Evolutionary conservation across 1,139 yeast genomes (phyloP), one percentile per base, ranked within the genome.

Genomic region (Nakaseomyces kungkrabaensis): DNA sequence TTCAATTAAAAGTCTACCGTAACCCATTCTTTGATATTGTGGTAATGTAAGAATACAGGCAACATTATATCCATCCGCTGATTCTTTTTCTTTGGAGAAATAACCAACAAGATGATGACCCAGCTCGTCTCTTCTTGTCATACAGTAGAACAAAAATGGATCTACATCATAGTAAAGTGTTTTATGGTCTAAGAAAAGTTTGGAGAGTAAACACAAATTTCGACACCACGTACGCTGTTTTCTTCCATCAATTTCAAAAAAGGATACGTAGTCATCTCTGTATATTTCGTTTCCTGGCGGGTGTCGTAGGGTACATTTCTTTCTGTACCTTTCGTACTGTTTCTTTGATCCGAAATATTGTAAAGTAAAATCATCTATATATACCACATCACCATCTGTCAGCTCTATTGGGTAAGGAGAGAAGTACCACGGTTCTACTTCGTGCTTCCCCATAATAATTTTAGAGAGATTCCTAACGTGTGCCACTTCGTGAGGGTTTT

Each of bases 211-310:
- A 73, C 97, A 92, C 54, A 94, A 73, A 65, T 92, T 94, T 57
- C 98, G 79, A 68, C 98, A 92, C 97, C 97, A 92, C 0, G 96
- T 85, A 52, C 97, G 73, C 68, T 92, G 98, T 58, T 86, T 85
- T 52, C 97, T 75, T 5, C 98, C 99, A 66, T 92, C 99, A 53
- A 92, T 89, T 67, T 92, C 99, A 76, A 92, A 92, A 65, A 92
- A 90, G 38, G 88, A 81, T 36, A 84, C 81, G 73, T 78, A 57
- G 70, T 82, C 87, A 65, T 94, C 98, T 50, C 98, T 73, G 66
- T 92, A 92, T 17, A 92, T 90, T 64, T 92, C 98, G 68, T 92
- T 92, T 0, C 99, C 99, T 0, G 99, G 98, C 0, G 99, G 99
- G 62, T 92, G 97, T 59, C 83, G 81, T 70, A 84, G 72, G 2